Conservation (phyloP, 2,329 filamentous ascomycete genomes). For the Bipolaris oryzae region DNA sequence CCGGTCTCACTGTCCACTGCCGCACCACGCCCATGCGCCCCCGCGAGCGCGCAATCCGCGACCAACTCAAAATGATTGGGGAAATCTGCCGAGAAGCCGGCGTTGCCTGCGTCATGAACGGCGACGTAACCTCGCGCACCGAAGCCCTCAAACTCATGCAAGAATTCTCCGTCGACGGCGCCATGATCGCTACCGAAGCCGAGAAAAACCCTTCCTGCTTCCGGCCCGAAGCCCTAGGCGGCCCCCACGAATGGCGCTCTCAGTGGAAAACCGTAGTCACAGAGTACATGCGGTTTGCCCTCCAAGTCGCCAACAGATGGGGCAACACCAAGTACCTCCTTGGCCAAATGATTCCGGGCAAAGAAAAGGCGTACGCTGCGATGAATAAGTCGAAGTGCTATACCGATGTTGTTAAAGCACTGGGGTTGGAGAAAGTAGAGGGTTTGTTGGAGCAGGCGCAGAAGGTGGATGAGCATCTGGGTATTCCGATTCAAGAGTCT, state of each 20-base stretch:
- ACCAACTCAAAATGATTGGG: constrained; percentile 83
- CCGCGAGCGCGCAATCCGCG: constrained; percentile 82
- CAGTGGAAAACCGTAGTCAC: constrained; percentile 79
- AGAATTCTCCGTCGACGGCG: constrained; percentile 87
- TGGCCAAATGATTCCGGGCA: constrained; percentile 83
- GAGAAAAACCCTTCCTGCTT: constrained; percentile 94
- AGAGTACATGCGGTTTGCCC: constrained; percentile 72
- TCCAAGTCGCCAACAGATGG: constrained; percentile 84
- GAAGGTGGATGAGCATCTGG: constrained; percentile 68
- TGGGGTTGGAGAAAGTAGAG: constrained; percentile 69
- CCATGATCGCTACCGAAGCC: constrained; percentile 94
- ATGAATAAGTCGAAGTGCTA: constrained; percentile 75
- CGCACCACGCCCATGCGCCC: constrained; percentile 96
- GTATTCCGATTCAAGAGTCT: constrained; percentile 62
- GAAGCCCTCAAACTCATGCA: constrained; percentile 72
- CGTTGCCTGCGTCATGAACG: constrained; percentile 94
- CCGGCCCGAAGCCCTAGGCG: constrained; percentile 70
- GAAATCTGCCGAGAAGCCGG: constrained; percentile 80
- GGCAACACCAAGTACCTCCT: constrained; percentile 94
- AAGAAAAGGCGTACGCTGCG: constrained; percentile 65
- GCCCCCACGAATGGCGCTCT: constrained; percentile 57
- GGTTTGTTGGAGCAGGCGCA: constrained; percentile 68
- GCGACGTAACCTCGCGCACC: constrained; percentile 79
- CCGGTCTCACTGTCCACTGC: constrained; percentile 90
- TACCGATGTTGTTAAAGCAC: constrained; percentile 66